A percentile compares a stretch with the other conserved stretches of the same genome.
These are phyloP conservation scores for Chenopodium album DNA, from an alignment of 148 eudicot species.

Conservation along the genomic window DNA sequence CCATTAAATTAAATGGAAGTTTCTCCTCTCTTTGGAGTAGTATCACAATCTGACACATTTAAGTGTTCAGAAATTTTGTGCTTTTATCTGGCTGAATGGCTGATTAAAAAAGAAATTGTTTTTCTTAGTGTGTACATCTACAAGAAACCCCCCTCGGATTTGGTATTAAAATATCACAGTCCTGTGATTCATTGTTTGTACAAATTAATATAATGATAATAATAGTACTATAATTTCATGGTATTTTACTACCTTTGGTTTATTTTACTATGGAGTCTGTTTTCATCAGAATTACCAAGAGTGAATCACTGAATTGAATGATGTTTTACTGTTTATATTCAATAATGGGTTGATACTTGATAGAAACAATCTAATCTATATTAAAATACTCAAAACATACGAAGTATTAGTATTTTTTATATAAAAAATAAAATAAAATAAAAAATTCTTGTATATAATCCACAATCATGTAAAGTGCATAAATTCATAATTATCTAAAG, in stretches of 20 bases:
- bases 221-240: not conserved
- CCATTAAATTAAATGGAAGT: not conserved
- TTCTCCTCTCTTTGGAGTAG: not conserved
- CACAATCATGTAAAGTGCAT: too few species aligned
- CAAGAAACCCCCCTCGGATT: not conserved
- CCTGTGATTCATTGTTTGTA: not conserved
- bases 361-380: too few species aligned
- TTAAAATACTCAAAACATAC: too few species aligned
- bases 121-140: conserved; percentile 6
- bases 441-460: too few species aligned
- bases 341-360: not conserved
- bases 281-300: not conserved
- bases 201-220: not conserved
- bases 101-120: not conserved
- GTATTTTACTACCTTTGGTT: not conserved
- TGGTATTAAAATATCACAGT: not conserved
- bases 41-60: not conserved
- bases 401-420: too few species aligned
- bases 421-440: too few species aligned
- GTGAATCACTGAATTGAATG: not conserved
- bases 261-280: not conserved
- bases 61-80: not conserved
- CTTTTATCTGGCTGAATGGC: not conserved
- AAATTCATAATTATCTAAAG: too few species aligned
- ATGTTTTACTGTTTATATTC: not conserved